Evolutionary conservation across 1,139 yeast genomes (phyloP).

Genomic region (Meyerozyma athensensis): DNA sequence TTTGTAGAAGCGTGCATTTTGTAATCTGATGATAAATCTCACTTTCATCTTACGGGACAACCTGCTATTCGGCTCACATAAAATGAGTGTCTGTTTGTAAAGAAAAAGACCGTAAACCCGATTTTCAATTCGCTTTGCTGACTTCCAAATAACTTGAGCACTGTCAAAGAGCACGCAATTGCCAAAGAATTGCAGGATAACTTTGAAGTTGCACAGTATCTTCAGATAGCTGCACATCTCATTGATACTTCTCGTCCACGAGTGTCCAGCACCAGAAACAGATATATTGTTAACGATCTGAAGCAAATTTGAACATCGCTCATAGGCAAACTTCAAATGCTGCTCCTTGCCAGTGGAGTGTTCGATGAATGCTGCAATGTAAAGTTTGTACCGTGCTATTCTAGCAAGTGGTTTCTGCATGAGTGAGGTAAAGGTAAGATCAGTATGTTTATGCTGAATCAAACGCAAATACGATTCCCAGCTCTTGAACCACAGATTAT

Average conservation of each 20-base stretch:
- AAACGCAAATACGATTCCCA: slow-evolving; percentile 40
- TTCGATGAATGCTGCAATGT: slow-evolving; percentile 38
- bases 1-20: slow-evolving; percentile 24
- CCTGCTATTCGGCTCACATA: slow-evolving; percentile 17
- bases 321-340: slow-evolving; percentile 6
- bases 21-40: slow-evolving; percentile 46
- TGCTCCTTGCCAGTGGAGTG: slow-evolving; percentile 10
- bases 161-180: slow-evolving; percentile 36
- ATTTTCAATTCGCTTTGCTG: slow-evolving; percentile 16
- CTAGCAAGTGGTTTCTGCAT: slow-evolving; percentile 52
- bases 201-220: slow-evolving; percentile 12
- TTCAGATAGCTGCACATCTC: slow-evolving; percentile 12
- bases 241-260: slow-evolving; percentile 9
- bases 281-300: slow-evolving; percentile 23
- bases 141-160: slow-evolving; percentile 33
- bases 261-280: slow-evolving; percentile 12
- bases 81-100: slow-evolving; percentile 48
- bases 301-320: slow-evolving; percentile 14
- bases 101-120: slow-evolving; percentile 35
- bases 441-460: slow-evolving; percentile 37
- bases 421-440: slow-evolving; percentile 46
- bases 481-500: slow-evolving; percentile 23
- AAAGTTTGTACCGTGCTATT: slow-evolving; percentile 46
- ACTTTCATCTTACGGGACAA: slow-evolving; percentile 21
- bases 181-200: slow-evolving; percentile 38